Percentiles rank a stretch among this genome's conserved stretches.
Conservation (phyloP, 1,284 basidiomycete genomes). For the Sanghuangporus baumii region DNA sequence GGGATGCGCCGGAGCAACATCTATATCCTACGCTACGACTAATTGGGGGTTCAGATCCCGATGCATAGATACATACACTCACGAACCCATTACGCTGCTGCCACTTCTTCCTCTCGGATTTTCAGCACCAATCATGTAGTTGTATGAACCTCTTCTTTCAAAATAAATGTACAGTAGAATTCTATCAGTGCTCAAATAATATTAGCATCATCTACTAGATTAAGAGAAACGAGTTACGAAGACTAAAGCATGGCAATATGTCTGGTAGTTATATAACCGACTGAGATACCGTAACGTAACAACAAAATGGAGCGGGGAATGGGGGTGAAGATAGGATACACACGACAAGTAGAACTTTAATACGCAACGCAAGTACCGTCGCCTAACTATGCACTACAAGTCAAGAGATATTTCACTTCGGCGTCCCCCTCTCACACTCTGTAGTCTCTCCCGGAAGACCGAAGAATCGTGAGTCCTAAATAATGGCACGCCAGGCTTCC, state of each 20-base stretch:
- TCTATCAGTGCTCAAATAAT: background rate
- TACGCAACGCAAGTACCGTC: too few relatives aligned
- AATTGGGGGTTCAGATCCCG: background rate
- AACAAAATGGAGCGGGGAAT: background rate
- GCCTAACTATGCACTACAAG: too few relatives aligned
- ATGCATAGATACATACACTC: background rate
- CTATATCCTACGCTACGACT: conserved; percentile 57
- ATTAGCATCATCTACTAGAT: background rate
- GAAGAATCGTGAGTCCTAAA: conserved; percentile 12
- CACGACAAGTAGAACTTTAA: background rate
- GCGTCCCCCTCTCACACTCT: background rate
- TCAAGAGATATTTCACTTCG: background rate
- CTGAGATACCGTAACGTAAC: background rate
- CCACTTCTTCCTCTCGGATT: background rate
- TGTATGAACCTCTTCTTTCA: background rate
- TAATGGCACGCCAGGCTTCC: conserved; percentile 10
- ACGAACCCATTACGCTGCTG: background rate
- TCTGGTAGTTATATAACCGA: background rate
- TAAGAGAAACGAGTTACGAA: too few relatives aligned
- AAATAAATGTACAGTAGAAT: background rate
- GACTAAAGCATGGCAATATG: background rate
- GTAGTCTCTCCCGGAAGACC: background rate
- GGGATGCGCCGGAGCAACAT: conserved; percentile 63
- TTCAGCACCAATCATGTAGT: background rate
- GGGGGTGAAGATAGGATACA: background rate